These are phyloP conservation scores for Apiospora aurea DNA, from an alignment of 2,329 filamentous ascomycete genomes.

Conservation along the genomic window DNA sequence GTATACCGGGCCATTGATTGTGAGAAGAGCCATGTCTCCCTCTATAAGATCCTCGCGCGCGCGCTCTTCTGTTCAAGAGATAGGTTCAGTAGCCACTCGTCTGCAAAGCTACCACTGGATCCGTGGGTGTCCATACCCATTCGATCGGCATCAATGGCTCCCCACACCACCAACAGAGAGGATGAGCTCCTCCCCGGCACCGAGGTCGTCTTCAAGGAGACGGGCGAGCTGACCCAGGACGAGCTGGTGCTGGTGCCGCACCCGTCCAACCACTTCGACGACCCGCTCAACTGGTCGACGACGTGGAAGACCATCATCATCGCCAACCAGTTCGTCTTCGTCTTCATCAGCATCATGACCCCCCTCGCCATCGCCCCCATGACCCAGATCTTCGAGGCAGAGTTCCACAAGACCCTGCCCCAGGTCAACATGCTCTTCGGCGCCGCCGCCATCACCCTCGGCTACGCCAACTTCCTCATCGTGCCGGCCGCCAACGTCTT, in stretches of 20 bases:
- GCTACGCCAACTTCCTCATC: constrained; percentile 45
- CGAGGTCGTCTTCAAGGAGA: constrained; percentile 26
- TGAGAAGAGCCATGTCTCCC: background rate
- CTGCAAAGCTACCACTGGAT: background rate
- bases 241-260: constrained; percentile 38
- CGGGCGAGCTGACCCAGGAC: background rate
- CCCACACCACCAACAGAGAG: constrained; percentile 1
- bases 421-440: constrained; percentile 45
- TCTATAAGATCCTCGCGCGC: background rate
- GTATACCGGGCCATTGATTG: background rate
- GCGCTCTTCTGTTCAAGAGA: background rate
- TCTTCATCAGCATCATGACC: constrained; percentile 45
- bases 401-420: constrained; percentile 43
- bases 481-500: constrained; percentile 42
- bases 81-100: background rate
- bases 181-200: constrained; percentile 28
- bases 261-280: constrained; percentile 34
- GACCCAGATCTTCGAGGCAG: constrained; percentile 43
- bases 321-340: constrained; percentile 43
- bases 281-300: constrained; percentile 43
- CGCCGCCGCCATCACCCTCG: constrained; percentile 42
- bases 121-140: background rate
- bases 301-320: constrained; percentile 43
- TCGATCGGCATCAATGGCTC: constrained; percentile 11
- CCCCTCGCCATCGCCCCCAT: constrained; percentile 45